phyloP scores from a whole-genome alignment of 2,329 filamentous ascomycete genomes.

The Arachnopeziza araneosa region DNA sequence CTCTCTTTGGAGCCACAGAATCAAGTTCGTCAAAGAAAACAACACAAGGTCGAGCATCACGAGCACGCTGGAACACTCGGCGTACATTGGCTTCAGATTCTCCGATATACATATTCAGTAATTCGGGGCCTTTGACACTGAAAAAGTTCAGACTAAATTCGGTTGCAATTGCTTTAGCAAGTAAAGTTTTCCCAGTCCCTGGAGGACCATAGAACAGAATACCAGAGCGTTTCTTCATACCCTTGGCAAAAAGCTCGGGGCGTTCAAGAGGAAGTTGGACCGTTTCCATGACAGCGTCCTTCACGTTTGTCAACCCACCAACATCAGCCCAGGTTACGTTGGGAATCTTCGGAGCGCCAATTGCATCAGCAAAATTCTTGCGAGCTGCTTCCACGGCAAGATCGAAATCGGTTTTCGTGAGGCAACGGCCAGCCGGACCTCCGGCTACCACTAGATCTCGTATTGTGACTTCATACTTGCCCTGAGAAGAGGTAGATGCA shows the following conservation, averaged over 20 bases:
- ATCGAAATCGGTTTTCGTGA: slow-evolving; percentile 82
- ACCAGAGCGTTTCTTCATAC: slow-evolving; percentile 95
- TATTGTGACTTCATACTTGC: slow-evolving; percentile 50
- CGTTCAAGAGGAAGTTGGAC: slow-evolving; percentile 89
- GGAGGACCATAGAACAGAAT: slow-evolving; percentile 90
- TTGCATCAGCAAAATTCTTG: slow-evolving; percentile 97
- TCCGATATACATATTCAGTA: slow-evolving; percentile 95
- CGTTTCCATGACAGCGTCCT: slow-evolving; percentile 94
- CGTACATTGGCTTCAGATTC: slow-evolving; percentile 91
- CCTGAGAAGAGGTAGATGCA: slow-evolving; percentile 42
- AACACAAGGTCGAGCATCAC: slow-evolving; percentile 80
- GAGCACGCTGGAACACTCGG: slow-evolving; percentile 78
- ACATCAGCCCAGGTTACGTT: slow-evolving; percentile 97
- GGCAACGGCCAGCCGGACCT: slow-evolving; percentile 68
- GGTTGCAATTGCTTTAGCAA: slow-evolving; percentile 88
- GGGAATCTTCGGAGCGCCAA: slow-evolving; percentile 95
- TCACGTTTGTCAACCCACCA: slow-evolving; percentile 86
- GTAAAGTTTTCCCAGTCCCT: slow-evolving; percentile 85
- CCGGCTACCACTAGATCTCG: slow-evolving; percentile 86
- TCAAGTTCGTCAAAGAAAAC: slow-evolving; percentile 94
- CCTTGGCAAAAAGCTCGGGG: slow-evolving; percentile 91
- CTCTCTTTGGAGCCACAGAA: slow-evolving; percentile 90
- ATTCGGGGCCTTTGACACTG: slow-evolving; percentile 83
- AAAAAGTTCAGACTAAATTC: slow-evolving; percentile 95
- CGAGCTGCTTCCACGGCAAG: slow-evolving; percentile 90